phyloP scores from a whole-genome alignment of 2,329 filamentous ascomycete species.

The Ascomycota sp. region DNA sequence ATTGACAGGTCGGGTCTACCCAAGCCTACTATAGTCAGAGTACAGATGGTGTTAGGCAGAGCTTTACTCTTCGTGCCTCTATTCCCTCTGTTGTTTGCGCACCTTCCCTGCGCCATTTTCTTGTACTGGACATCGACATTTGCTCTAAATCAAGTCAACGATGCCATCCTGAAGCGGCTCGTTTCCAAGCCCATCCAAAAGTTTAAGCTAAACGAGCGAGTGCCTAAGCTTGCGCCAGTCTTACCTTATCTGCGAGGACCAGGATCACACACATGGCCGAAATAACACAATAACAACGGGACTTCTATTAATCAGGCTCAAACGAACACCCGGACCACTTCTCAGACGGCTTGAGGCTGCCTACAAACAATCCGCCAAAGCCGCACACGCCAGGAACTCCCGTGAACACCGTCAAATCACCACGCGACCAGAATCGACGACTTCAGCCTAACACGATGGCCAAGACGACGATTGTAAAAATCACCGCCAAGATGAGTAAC shows the following conservation, averaged over 20 bases:
- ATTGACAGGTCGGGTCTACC: conserved; percentile 3
- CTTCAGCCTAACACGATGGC: conserved; percentile 70
- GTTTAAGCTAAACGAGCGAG: too few species aligned
- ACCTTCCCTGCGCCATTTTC: conserved; percentile 19
- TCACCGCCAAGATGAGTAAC: conserved; percentile 69
- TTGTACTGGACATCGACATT: conserved; percentile 20
- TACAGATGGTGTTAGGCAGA: conserved; percentile 10
- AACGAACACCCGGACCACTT: not conserved
- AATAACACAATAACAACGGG: not conserved
- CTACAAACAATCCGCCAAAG: conserved; percentile 3
- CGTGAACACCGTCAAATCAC: conserved; percentile 3
- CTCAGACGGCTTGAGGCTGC: too few species aligned
- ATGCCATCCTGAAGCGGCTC: conserved; percentile 8
- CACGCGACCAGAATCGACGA: conserved; percentile 6
- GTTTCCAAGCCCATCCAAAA: conserved; percentile 4
- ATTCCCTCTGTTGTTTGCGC: conserved; percentile 13
- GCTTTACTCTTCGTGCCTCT: conserved; percentile 12
- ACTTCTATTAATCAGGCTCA: not conserved
- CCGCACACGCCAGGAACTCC: conserved; percentile 3
- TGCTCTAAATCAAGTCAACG: conserved; percentile 14
- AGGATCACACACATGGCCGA: not conserved
- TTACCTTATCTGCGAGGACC: conserved; percentile 7
- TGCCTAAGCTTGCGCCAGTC: too few species aligned
- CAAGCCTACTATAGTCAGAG: conserved; percentile 5
- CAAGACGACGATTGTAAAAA: conserved; percentile 73